A percentile compares a stretch with the other conserved stretches of the same genome.
phyloP scores from a whole-genome alignment of 768 basidiomycete genomes.

The Coprinopsis sp. region DNA sequence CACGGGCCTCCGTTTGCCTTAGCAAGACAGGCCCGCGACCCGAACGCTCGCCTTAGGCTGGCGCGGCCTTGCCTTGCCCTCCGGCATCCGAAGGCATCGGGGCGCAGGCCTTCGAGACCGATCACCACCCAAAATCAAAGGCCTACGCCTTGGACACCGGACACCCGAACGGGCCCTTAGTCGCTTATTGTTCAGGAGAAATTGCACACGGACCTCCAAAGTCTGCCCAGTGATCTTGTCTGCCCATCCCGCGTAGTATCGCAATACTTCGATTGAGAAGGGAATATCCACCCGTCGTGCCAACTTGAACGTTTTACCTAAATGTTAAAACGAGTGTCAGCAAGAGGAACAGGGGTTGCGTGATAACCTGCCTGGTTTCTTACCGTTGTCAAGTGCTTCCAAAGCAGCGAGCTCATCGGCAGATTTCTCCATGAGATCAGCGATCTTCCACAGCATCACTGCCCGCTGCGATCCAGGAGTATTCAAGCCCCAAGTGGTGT shows the following conservation, averaged over 20 bases:
- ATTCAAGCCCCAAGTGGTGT: conserved; percentile 65
- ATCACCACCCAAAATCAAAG: too few relatives aligned
- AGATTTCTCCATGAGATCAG: conserved; percentile 25
- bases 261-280: conserved; percentile 28
- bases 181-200: not conserved
- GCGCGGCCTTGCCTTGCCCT: too few relatives aligned
- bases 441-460: conserved; percentile 27
- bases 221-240: conserved; percentile 37
- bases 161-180: not conserved
- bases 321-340: not conserved
- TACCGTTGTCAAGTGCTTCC: conserved; percentile 32
- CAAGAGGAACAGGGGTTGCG: not conserved
- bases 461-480: conserved; percentile 35
- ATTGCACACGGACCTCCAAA: conserved; percentile 6
- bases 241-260: conserved; percentile 57
- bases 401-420: conserved; percentile 26
- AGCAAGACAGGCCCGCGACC: too few relatives aligned
- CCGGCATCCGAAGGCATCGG: too few relatives aligned
- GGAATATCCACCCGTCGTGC: not conserved
- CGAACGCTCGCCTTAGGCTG: too few relatives aligned
- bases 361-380: too few relatives aligned
- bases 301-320: conserved; percentile 13
- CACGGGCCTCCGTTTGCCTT: too few relatives aligned
- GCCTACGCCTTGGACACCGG: too few relatives aligned
- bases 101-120: too few relatives aligned